These are phyloP conservation scores for Globisporangium barbulae DNA, from an alignment of 352 stramenopile species.

Conservation along the genomic window DNA sequence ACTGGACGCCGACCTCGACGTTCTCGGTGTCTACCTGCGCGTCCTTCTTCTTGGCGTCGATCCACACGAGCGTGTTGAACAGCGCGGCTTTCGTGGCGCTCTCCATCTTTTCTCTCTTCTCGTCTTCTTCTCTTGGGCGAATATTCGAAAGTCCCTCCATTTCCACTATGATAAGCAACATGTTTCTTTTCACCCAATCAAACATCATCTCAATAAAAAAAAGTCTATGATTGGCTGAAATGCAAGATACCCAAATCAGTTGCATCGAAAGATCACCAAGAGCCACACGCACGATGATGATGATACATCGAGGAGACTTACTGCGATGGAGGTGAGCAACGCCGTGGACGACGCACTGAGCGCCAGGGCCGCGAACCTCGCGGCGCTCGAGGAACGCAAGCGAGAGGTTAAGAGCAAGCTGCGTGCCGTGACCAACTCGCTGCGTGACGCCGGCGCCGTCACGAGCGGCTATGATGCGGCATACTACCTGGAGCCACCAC, in stretches of 20 bases:
- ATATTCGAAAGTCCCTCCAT: constrained; percentile 20
- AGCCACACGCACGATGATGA: background rate
- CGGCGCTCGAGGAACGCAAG: constrained; percentile 33
- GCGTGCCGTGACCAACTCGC: constrained; percentile 31
- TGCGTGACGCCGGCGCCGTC: constrained; percentile 45
- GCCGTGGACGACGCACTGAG: constrained; percentile 14
- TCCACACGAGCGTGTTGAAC: constrained; percentile 73
- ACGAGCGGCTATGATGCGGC: constrained; percentile 47
- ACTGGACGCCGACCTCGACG: constrained; percentile 63
- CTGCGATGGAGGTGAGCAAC: constrained; percentile 3
- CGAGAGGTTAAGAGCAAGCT: constrained; percentile 38
- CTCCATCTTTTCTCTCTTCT: constrained; percentile 12
- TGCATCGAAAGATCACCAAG: background rate
- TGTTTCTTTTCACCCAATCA: constrained; percentile 21
- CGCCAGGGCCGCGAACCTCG: constrained; percentile 20
- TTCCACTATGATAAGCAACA: background rate
- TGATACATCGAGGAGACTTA: no score
- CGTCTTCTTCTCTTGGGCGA: constrained; percentile 4
- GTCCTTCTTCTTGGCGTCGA: constrained; percentile 62
- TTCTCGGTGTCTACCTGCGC: constrained; percentile 52
- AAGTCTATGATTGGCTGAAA: constrained; percentile 10
- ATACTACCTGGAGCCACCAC: constrained; percentile 44
- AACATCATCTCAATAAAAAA: no score
- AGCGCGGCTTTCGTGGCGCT: constrained; percentile 48
- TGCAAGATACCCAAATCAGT: background rate